Evolutionary conservation across 2,329 filamentous ascomycete species (phyloP).

Genomic region (Colletotrichum sp.): DNA sequence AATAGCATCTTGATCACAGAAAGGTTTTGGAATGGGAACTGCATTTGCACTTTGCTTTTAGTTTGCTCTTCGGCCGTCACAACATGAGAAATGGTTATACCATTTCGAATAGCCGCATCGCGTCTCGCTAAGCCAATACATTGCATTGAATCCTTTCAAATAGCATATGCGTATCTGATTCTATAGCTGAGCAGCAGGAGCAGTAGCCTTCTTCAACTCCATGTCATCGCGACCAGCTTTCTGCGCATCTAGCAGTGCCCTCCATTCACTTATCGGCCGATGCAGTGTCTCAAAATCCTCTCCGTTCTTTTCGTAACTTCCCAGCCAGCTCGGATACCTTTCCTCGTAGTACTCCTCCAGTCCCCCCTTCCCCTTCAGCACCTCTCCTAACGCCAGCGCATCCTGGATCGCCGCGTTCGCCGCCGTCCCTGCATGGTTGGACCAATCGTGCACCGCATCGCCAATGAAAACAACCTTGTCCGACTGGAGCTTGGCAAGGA

Average conservation of each 20-base stretch:
- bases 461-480: neutral
- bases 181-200: neutral
- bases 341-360: neutral
- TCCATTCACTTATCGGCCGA: neutral
- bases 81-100: rapidly evolving
- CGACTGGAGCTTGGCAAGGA: neutral
- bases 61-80: rapidly evolving
- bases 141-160: rapidly evolving
- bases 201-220: neutral
- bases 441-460: neutral
- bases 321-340: neutral
- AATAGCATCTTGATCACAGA: too few relatives aligned
- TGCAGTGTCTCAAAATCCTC: neutral
- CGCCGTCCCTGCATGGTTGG: neutral
- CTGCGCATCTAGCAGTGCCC: neutral
- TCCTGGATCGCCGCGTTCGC: neutral
- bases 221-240: rapidly evolving
- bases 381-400: neutral
- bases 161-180: neutral
- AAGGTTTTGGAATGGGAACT: rapidly evolving
- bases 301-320: neutral
- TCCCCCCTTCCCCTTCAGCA: neutral
- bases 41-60: neutral
- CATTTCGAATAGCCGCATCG: neutral
- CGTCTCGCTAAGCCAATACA: too few relatives aligned